A percentile compares a stretch with the other conserved stretches of the same genome.
Evolutionary conservation across 768 basidiomycete genomes (phyloP).

Genomic region (Mrakia blollopis): DNA sequence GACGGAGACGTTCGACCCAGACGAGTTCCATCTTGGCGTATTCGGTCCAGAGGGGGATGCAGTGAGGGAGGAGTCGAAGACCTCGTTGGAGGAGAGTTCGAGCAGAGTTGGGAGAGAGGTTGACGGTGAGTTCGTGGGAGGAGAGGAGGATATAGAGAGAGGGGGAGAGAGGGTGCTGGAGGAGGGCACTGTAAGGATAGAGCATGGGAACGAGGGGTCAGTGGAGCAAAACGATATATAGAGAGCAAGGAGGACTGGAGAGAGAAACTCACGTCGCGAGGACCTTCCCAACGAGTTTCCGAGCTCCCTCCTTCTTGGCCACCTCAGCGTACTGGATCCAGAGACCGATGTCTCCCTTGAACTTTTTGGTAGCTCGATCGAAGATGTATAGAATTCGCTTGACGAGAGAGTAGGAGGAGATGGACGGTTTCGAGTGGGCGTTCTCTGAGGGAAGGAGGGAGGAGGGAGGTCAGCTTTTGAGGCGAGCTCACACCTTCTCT

Average conservation of each 20-base stretch:
- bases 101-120: conserved; percentile 51
- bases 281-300: conserved; percentile 71
- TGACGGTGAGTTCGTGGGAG: conserved; percentile 28
- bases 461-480: neutral
- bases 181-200: conserved; percentile 62
- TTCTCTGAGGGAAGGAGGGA: conserved; percentile 19
- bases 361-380: conserved; percentile 79
- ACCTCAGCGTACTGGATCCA: conserved; percentile 87
- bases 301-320: conserved; percentile 72
- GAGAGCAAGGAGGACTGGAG: too few species aligned
- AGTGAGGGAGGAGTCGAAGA: conserved; percentile 67
- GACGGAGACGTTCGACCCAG: conserved; percentile 70
- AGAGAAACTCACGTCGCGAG: conserved; percentile 61
- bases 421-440: conserved; percentile 48
- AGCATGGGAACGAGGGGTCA: neutral
- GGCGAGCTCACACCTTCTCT: too few species aligned
- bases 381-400: conserved; percentile 83
- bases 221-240: neutral
- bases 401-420: conserved; percentile 80
- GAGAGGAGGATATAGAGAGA: conserved; percentile 41
- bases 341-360: conserved; percentile 77
- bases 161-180: conserved; percentile 55
- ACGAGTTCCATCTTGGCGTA: conserved; percentile 86
- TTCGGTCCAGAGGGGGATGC: conserved; percentile 75
- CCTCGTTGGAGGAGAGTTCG: conserved; percentile 80